Conservation (phyloP, 163 green algal species). For the Volvox carteri region DNA sequence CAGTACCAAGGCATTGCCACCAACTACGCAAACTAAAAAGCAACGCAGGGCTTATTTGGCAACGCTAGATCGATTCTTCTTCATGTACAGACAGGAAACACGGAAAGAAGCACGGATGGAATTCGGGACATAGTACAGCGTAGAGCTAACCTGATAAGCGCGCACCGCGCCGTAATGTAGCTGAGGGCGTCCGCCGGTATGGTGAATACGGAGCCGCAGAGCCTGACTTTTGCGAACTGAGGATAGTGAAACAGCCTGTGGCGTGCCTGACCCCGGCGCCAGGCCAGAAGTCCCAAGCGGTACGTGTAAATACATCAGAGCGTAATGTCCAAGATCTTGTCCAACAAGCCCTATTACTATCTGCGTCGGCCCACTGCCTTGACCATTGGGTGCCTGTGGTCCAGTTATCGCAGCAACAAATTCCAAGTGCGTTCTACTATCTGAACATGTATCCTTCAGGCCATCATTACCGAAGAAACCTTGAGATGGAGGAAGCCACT, state of each 20-base stretch:
- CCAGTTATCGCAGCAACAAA: too few species aligned
- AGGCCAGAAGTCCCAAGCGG: not conserved
- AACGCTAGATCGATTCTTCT: too few species aligned
- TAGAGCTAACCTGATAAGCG: not conserved
- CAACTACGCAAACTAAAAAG: too few species aligned
- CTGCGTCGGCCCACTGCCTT: not conserved
- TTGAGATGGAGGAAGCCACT: not conserved
- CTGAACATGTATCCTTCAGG: not conserved
- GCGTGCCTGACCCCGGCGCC: not conserved
- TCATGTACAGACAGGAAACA: too few species aligned
- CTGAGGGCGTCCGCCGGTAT: not conserved
- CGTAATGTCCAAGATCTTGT: not conserved
- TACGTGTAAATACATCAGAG: not conserved
- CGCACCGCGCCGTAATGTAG: not conserved
- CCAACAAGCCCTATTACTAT: not conserved
- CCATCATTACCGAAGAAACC: not conserved
- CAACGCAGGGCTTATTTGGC: too few species aligned
- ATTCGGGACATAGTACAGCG: not conserved
- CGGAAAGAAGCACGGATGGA: not conserved
- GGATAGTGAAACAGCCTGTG: not conserved
- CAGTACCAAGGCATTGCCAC: too few species aligned
- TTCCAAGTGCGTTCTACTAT: too few species aligned
- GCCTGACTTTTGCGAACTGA: not conserved
- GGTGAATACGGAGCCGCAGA: not conserved
- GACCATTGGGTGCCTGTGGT: too few species aligned